Evolutionary conservation across 1,139 yeast genomes (phyloP), one percentile per base, ranked within the genome.

Genomic region (Scheffersomyces quercinus): DNA sequence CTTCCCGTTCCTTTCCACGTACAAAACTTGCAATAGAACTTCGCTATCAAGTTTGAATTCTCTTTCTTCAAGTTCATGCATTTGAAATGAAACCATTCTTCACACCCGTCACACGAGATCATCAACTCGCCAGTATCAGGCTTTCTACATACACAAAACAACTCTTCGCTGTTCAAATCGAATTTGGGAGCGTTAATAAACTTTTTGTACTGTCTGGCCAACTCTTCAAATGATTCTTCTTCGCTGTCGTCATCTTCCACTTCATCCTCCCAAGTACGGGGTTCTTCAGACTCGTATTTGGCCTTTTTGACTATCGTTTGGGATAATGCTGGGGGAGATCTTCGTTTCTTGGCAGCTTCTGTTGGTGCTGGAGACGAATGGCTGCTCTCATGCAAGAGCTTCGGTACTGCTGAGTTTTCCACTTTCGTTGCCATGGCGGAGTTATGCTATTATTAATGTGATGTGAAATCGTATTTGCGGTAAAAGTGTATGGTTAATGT

Each of bases 31-130:
- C 98, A 91, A 56, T 71, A 85, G 58, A 79, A 91, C 46, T 77
- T 78, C 38, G 79, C 75, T 7, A 90, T 82, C 43, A 90, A 68
- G 37, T 75, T 71, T 43, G 81, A 77, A 56, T 77, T 79, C 35
- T 69, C 64, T n/a, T 64, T 65, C 39, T 82, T 72, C 38, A 90
- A 60, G 47, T 76, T 76, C 75, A 90, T 80, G 58, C 97, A 91
- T 39, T 70, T 72, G 61, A 91, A 88, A 64, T 91, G 97, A 59
- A 77, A 91, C 98, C 98, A 91, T 51, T 88, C 96, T 58, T 90
- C 97, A 65, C 98, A 91, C 6, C 89, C 91, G 61, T 90, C 97
- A 60, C 98, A 91, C 0, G 88, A 90, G 16, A 91, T 86, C 97
- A 90, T 90, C 49, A 85, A 60, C 61, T 87, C 87, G 1, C 93